Conservation (phyloP, 306 rosid species). For the Dalbergia oliveri region DNA sequence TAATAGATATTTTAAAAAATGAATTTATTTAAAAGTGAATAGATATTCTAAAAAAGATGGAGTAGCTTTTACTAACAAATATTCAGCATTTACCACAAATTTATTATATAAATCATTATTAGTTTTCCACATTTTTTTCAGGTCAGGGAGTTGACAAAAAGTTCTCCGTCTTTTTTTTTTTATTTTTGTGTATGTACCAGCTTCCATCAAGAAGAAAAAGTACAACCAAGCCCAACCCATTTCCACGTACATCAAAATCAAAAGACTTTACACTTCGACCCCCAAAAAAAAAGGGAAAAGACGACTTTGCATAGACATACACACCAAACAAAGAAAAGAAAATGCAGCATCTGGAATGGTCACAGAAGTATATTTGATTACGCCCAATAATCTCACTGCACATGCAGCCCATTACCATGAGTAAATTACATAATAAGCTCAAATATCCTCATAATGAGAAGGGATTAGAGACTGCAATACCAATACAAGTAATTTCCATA, state of each 20-base stretch:
- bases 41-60: too few relatives aligned
- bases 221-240: neutral
- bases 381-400: neutral
- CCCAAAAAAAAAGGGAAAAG: too few relatives aligned
- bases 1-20: too few relatives aligned
- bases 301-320: neutral
- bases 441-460: slow-evolving; percentile 34
- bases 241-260: neutral
- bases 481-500: slow-evolving; percentile 40
- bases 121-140: too few relatives aligned
- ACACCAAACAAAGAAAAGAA: neutral
- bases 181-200: too few relatives aligned
- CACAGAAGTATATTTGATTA: neutral
- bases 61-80: too few relatives aligned
- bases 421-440: slow-evolving; percentile 7
- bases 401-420: neutral
- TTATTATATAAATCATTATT: too few relatives aligned
- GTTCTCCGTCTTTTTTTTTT: too few relatives aligned
- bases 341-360: neutral
- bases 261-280: too few relatives aligned
- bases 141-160: too few relatives aligned
- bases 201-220: neutral
- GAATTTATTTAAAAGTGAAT: too few relatives aligned
- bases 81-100: too few relatives aligned
- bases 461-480: slow-evolving; percentile 23